Evolutionary conservation across 805 yeast genomes (phyloP), one percentile per base, ranked within the genome.

Genomic region (Yarrowia sp.): DNA sequence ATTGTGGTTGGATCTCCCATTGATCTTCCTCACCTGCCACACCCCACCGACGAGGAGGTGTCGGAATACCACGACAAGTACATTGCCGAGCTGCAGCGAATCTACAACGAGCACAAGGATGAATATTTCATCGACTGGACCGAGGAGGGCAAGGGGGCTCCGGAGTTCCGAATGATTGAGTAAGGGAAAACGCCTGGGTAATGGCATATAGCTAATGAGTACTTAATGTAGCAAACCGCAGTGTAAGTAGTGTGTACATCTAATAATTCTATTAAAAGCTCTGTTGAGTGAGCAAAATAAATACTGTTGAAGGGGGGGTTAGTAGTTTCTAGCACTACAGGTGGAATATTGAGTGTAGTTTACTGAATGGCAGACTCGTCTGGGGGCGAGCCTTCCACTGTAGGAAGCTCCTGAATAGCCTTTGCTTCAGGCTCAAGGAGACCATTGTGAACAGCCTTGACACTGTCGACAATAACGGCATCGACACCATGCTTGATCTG

Each of bases 381-480:
- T 30, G 64, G 64, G 4, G 64, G 64, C 33, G 64, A 58, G 14
- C 64, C 64, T 15, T 58, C 50, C 6, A 58, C 64, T 9, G 64
- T 42, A 9, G 64, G 64, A 33, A 58, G 64, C n/a, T 30, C 64
- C 12, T 9, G 20, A 13, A 43, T 58, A 12, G 44, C 39, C n/a
- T 19, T n/a, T 1, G 40, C 40, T 13, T 58, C 64, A 4, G 64
- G 49, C 20, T 58, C 64, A 8, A 58, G 64, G 70, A 93, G 81
- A 9, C 91, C 97, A 73, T 89, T 89, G 75, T 97, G 83, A n/a
- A 93, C 96, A 0, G 97, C 97, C 74, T 93, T 81, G 1, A 94
- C 98, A 67, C 91, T 88, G 78, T 94, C 98, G 3, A 91, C 98
- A 78, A 94, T 94, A n/a, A 94, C 98, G 0, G 99, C 99, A 81